Evolutionary conservation across 257 asterid genomes (phyloP).

Genomic region (Nicotiana tabacum): DNA sequence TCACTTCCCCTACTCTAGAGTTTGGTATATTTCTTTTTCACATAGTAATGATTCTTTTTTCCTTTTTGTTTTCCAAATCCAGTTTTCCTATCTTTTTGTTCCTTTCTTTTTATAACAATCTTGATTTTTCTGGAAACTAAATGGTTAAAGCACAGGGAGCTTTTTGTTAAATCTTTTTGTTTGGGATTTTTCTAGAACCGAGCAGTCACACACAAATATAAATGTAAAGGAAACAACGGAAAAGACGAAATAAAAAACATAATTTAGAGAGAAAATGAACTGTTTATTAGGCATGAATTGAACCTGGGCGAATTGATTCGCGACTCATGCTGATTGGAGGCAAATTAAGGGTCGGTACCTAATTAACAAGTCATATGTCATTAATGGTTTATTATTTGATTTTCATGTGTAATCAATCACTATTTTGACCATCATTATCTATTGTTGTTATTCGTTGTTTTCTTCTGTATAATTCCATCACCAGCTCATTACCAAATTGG

Average conservation of each 20-base stretch:
- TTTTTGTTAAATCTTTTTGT: no score
- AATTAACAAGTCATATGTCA: neutral
- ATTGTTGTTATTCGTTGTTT: neutral
- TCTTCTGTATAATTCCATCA: neutral
- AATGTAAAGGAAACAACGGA: neutral
- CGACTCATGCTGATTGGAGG: neutral
- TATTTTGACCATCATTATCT: neutral
- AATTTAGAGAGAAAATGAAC: neutral
- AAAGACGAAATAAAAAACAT: neutral
- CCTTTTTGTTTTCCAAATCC: neutral
- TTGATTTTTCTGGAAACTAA: neutral
- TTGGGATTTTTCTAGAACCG: no score
- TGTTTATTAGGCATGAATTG: neutral
- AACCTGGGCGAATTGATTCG: neutral
- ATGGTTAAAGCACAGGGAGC: neutral
- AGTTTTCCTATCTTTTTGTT: neutral
- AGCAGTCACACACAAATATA: no score
- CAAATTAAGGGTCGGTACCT: slow-evolving; percentile 2
- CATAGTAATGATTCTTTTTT: neutral
- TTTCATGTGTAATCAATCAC: neutral
- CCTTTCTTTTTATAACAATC: neutral
- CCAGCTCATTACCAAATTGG: neutral
- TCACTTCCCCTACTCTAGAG: neutral
- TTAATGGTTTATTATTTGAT: neutral
- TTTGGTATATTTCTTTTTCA: neutral